Conservation (phyloP, 768 basidiomycete species). For the Amanita muscaria region DNA sequence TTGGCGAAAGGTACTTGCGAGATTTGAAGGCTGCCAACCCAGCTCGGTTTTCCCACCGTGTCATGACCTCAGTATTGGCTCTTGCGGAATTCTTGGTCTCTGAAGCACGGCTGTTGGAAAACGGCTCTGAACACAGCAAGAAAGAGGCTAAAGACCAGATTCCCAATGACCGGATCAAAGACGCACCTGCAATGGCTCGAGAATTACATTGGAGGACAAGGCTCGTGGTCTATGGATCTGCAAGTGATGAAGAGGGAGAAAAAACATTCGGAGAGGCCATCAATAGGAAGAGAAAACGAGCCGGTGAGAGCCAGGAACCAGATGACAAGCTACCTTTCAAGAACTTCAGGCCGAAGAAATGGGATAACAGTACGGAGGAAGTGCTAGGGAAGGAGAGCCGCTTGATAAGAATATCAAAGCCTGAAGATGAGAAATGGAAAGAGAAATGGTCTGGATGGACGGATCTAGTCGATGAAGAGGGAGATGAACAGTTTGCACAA, state of each 20-base stretch:
- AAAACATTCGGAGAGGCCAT: slow-evolving; percentile 6
- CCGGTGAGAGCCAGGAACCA: slow-evolving; percentile 23
- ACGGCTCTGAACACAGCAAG: slow-evolving; percentile 58
- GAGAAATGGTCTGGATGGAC: slow-evolving; percentile 33
- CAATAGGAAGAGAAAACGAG: slow-evolving; percentile 33
- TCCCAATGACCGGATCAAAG: slow-evolving; percentile 73
- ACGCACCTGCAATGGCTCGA: slow-evolving; percentile 69
- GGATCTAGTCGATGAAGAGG: slow-evolving; percentile 24
- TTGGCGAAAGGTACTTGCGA: slow-evolving; percentile 70
- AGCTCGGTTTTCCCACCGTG: slow-evolving; percentile 33
- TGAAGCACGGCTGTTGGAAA: slow-evolving; percentile 67
- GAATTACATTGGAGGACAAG: slow-evolving; percentile 82
- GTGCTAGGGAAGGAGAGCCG: slow-evolving; percentile 33
- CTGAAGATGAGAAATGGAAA: slow-evolving; percentile 32
- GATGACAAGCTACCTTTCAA: slow-evolving; percentile 31
- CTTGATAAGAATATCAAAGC: slow-evolving; percentile 29
- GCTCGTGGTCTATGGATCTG: slow-evolving; percentile 41
- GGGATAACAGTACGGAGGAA: slow-evolving; percentile 46
- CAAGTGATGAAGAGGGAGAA: slow-evolving; percentile 59
- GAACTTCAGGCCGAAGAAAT: slow-evolving; percentile 60
- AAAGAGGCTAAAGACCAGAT: slow-evolving; percentile 77
- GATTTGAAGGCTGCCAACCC: slow-evolving; percentile 50
- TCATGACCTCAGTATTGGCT: slow-evolving; percentile 61
- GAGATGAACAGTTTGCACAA: slow-evolving; percentile 24
- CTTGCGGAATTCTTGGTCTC: slow-evolving; percentile 74